Base-by-base conservation (phyloP, 495 filamentous ascomycete genomes). In the Podospora sp. region DNA sequence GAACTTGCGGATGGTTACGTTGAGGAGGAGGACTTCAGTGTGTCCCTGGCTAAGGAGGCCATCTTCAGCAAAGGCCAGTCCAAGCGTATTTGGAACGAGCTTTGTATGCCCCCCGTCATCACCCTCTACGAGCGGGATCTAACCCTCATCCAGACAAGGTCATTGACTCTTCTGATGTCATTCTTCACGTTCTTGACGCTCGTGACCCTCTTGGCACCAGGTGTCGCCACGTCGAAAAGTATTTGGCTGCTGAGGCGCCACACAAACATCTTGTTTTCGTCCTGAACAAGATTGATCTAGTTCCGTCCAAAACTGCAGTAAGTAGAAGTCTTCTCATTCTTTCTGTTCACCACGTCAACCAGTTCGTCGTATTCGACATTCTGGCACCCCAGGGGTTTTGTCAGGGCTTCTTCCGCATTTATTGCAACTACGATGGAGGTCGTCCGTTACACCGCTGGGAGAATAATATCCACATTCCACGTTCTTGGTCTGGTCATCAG, bases 381-480 rank as follows among this genome's bases (percentile, higher is more conserved):
- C 40, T 46, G 63, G 68, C 21, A 68, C 73, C 77, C 80, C 78
- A 81, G 96, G 91, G 82, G 85, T 93, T 92, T 91, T 91, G 95
- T 99, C 95, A 99, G 94, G 95, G 88, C 88, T 85, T 85, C 88
- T 91, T 86, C 76, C 80, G 75, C 77, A 79, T 75, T 75, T 68
- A 79, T 79, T 78, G 74, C 68, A 69, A 49, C 20, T 76, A 69
- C 87, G 73, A 86, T 96, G 92, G 90, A 87, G 86, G 85, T 67
- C 67, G 86, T 91, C 94, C 94, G 95, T 99, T 99, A 99, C 92
- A 90, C 88, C 91, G 86, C 91, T 97, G 96, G 94, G 89, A 99
- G 85, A 99, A 88, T 76, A 81, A 86, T 71, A 69, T 82, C 86
- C 84, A 76, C 83, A 78, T 86, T 89, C 90, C 69, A 76, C 61